phyloP scores from a whole-genome alignment of 352 stramenopile species.

The Pythium volutum region DNA sequence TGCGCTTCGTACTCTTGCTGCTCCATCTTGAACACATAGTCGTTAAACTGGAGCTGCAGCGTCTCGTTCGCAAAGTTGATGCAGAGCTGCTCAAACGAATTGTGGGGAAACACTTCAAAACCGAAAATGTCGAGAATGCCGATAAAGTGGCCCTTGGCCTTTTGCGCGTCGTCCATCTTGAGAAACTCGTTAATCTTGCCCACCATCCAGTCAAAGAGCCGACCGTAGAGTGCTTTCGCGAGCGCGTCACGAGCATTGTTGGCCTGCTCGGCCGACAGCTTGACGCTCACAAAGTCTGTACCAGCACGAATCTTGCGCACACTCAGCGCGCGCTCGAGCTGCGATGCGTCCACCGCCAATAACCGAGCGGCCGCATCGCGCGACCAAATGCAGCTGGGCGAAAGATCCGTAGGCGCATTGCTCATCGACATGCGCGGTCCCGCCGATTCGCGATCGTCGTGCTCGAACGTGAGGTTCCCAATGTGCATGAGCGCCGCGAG shows the following conservation, averaged over 20 bases:
- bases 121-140: slow-evolving; percentile 92
- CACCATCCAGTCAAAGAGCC: slow-evolving; percentile 91
- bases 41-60: slow-evolving; percentile 87
- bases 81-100: slow-evolving; percentile 89
- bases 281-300: slow-evolving; percentile 84
- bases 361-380: slow-evolving; percentile 64
- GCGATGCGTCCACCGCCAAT: slow-evolving; percentile 65
- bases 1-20: slow-evolving; percentile 81
- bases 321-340: slow-evolving; percentile 73
- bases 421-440: slow-evolving; percentile 19
- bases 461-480: slow-evolving; percentile 85
- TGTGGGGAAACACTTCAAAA: slow-evolving; percentile 90
- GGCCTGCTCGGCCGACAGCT: slow-evolving; percentile 75
- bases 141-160: slow-evolving; percentile 75
- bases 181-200: slow-evolving; percentile 82
- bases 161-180: slow-evolving; percentile 75
- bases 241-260: slow-evolving; percentile 82
- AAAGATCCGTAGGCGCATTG: slow-evolving; percentile 45
- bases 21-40: slow-evolving; percentile 89
- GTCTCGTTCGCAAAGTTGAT: slow-evolving; percentile 91
- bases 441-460: slow-evolving; percentile 56
- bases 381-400: slow-evolving; percentile 63
- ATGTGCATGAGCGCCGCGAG: slow-evolving; percentile 87
- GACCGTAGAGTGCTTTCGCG: slow-evolving; percentile 85
- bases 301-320: slow-evolving; percentile 77